A percentile compares a stretch with the other conserved stretches of the same genome.
These are phyloP conservation scores for Apiospora sp. DNA, from an alignment of 2,329 filamentous ascomycete genomes.

Conservation along the genomic window DNA sequence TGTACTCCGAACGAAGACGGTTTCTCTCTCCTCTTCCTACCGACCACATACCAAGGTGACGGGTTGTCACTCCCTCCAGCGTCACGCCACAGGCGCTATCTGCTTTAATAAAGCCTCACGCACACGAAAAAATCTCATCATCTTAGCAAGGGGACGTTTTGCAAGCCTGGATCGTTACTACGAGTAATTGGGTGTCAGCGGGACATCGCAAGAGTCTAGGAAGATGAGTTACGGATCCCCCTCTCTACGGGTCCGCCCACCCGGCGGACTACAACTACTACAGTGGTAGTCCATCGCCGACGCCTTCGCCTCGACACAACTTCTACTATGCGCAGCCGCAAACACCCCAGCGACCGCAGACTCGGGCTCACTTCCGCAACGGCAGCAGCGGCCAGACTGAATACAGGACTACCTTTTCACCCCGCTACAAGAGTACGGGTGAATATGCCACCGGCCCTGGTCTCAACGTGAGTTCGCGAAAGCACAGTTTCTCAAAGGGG, in stretches of 20 bases:
- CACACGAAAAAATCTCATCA: constrained; percentile 29
- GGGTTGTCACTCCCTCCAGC: constrained; percentile 54
- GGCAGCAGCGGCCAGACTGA: constrained; percentile 51
- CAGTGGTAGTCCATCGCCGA: constrained; percentile 62
- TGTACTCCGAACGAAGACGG: constrained; percentile 65
- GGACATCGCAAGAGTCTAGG: constrained; percentile 45
- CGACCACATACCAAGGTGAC: constrained; percentile 71
- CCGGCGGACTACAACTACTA: constrained; percentile 58
- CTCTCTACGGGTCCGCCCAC: constrained; percentile 52
- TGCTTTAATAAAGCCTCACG: constrained; percentile 30
- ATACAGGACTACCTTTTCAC: constrained; percentile 61
- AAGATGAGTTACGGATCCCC: constrained; percentile 54
- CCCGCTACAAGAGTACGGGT: constrained; percentile 68
- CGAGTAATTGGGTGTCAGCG: constrained; percentile 39
- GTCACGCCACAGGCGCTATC: constrained; percentile 57
- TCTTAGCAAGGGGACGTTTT: constrained; percentile 28
- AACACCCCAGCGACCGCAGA: constrained; percentile 62
- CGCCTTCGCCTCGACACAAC: constrained; percentile 63
- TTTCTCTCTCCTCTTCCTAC: constrained; percentile 63
- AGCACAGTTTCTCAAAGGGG: constrained; percentile 47
- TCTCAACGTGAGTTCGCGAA: constrained; percentile 67
- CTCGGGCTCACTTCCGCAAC: constrained; percentile 58
- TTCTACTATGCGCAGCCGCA: constrained; percentile 48
- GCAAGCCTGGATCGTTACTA: constrained; percentile 27
- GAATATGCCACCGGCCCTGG: constrained; percentile 64